Evolutionary conservation across 192 early-diverging fungal species (phyloP).

Genomic region (Coemansia sp.): DNA sequence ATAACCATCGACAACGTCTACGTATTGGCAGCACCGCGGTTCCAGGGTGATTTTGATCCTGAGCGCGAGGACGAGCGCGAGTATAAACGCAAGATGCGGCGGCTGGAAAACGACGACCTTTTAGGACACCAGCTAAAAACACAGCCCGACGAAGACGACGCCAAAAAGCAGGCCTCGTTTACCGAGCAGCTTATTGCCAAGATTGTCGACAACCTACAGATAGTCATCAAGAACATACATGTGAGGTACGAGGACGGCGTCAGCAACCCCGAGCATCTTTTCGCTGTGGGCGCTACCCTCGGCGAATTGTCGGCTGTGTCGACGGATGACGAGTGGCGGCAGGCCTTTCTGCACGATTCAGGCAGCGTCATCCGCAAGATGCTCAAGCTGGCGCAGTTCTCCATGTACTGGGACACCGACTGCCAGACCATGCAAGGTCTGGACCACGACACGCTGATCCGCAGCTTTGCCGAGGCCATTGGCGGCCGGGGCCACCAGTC

Average conservation of each 20-base stretch:
- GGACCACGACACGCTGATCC: slow-evolving; percentile 50
- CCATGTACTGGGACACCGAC: slow-evolving; percentile 90
- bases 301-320: slow-evolving; percentile 90
- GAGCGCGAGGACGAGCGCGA: slow-evolving; percentile 75
- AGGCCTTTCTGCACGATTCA: slow-evolving; percentile 77
- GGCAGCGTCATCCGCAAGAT: slow-evolving; percentile 87
- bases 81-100: slow-evolving; percentile 79
- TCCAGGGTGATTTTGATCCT: slow-evolving; percentile 79
- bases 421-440: slow-evolving; percentile 60
- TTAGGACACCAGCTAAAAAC: slow-evolving; percentile 31
- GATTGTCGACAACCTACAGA: slow-evolving; percentile 95
- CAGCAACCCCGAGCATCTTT: slow-evolving; percentile 74
- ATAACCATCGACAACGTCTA: slow-evolving; percentile 87
- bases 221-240: slow-evolving; percentile 94
- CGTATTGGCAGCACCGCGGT: slow-evolving; percentile 82
- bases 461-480: slow-evolving; percentile 23
- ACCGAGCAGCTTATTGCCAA: slow-evolving; percentile 87
- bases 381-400: slow-evolving; percentile 65
- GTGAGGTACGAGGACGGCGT: slow-evolving; percentile 90
- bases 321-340: slow-evolving; percentile 82
- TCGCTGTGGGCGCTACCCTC: slow-evolving; percentile 88
- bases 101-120: slow-evolving; percentile 63
- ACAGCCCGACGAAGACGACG: slow-evolving; percentile 45
- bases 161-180: slow-evolving; percentile 81
- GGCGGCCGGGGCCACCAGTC: slow-evolving; percentile 61